Evolutionary conservation across 257 asterid species (phyloP).

Genomic region (Thymus quinquecostatus): DNA sequence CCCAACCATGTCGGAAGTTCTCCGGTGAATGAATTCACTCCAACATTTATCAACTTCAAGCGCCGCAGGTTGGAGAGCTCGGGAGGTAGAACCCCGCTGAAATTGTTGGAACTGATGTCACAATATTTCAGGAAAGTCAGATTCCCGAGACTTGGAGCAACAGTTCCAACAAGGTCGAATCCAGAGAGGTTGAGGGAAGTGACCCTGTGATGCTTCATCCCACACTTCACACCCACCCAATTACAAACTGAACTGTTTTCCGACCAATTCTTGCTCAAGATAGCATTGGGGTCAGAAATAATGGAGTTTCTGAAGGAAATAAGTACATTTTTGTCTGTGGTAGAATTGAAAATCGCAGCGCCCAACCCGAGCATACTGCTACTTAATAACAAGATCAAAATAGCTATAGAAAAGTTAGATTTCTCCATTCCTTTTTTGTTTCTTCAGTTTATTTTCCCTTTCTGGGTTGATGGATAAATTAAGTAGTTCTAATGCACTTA

Average conservation of each 20-base stretch:
- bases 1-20: background rate
- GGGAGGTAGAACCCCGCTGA: background rate
- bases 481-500: too few species aligned
- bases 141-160: slow-evolving; percentile 2
- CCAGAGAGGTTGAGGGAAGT: background rate
- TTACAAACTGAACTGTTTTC: background rate
- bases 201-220: background rate
- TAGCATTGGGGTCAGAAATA: background rate
- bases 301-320: background rate
- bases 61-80: background rate
- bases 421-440: background rate
- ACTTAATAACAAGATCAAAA: background rate
- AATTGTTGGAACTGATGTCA: background rate
- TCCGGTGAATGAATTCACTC: background rate
- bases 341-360: background rate
- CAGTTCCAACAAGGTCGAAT: background rate
- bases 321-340: background rate
- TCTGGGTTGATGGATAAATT: too few species aligned
- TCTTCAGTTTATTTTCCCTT: too few species aligned
- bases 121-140: background rate
- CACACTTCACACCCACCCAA: background rate
- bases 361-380: background rate
- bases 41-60: background rate
- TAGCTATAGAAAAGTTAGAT: background rate
- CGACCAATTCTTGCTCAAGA: background rate